Evolutionary conservation across 768 basidiomycete species (phyloP).

Genomic region (Cubamyces sp.): DNA sequence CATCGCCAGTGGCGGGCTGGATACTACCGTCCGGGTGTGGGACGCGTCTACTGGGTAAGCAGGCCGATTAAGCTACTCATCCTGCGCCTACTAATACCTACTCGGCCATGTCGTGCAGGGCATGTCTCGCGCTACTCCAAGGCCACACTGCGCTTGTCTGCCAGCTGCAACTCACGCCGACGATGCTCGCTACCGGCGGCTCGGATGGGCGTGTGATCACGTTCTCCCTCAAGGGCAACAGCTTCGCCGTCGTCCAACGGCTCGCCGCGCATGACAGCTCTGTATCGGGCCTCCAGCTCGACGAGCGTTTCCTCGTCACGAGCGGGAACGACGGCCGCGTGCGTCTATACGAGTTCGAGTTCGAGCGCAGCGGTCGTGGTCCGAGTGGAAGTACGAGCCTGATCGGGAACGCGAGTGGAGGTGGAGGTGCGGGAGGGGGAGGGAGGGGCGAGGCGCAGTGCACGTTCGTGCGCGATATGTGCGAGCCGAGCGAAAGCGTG

Average conservation of each 20-base stretch:
- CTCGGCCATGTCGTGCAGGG: conserved; percentile 43
- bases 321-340: conserved; percentile 88
- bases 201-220: conserved; percentile 87
- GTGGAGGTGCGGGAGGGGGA: neutral
- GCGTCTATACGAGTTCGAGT: conserved; percentile 67
- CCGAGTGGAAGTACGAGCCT: too few relatives aligned
- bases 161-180: conserved; percentile 78
- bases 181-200: conserved; percentile 77
- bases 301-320: conserved; percentile 78
- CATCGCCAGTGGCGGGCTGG: conserved; percentile 86
- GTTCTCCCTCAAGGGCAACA: conserved; percentile 54
- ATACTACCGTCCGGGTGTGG: conserved; percentile 95
- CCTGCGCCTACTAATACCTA: conserved; percentile 1
- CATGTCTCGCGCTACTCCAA: conserved; percentile 83
- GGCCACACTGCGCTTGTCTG: conserved; percentile 94
- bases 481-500: conserved; percentile 75
- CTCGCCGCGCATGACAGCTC: conserved; percentile 89
- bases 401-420: neutral
- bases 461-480: conserved; percentile 73
- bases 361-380: conserved; percentile 37
- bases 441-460: conserved; percentile 35
- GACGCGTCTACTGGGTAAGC: conserved; percentile 81
- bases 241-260: conserved; percentile 51
- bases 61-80: neutral
- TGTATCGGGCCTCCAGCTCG: conserved; percentile 87